A percentile compares a stretch with the other conserved stretches of the same genome.
phyloP scores from a whole-genome alignment of 1,284 basidiomycete species.

The Flammula alnicola region DNA sequence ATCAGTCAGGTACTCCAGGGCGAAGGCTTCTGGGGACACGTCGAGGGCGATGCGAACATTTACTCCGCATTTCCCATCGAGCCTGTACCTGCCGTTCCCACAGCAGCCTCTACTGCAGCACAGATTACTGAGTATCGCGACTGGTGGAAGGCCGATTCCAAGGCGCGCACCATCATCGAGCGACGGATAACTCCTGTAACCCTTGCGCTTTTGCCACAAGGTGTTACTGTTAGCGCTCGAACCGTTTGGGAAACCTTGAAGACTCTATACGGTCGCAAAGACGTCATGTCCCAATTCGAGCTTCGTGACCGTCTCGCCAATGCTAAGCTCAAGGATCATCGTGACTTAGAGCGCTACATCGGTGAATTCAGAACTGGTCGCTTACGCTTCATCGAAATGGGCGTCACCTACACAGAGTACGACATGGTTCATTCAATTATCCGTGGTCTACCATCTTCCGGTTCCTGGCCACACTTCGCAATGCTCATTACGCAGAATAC shows the following conservation, averaged over 20 bases:
- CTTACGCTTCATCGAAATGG: too few relatives aligned
- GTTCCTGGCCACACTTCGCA: slow-evolving; percentile 9
- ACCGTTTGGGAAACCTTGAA: slow-evolving; percentile 2
- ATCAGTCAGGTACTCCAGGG: too few relatives aligned
- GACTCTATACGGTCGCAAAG: not conserved
- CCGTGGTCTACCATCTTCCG: slow-evolving; percentile 5
- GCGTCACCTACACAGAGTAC: slow-evolving; percentile 8
- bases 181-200: too few relatives aligned
- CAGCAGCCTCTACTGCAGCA: too few relatives aligned
- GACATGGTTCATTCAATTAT: slow-evolving; percentile 16
- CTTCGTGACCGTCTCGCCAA: slow-evolving; percentile 2
- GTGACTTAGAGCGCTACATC: slow-evolving; percentile 4
- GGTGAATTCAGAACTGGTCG: slow-evolving; percentile 8
- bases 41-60: too few relatives aligned
- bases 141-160: too few relatives aligned
- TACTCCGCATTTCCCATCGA: too few relatives aligned
- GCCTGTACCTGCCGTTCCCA: too few relatives aligned
- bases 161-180: too few relatives aligned
- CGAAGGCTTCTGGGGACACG: too few relatives aligned
- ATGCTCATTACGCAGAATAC: slow-evolving; percentile 6
- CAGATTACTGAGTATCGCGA: too few relatives aligned
- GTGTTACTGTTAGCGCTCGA: slow-evolving; percentile 5
- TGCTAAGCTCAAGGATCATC: slow-evolving; percentile 10
- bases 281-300: slow-evolving; percentile 11
- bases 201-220: too few relatives aligned